phyloP scores from a whole-genome alignment of 2,329 filamentous ascomycete genomes.

The Diaporthe vaccinii region DNA sequence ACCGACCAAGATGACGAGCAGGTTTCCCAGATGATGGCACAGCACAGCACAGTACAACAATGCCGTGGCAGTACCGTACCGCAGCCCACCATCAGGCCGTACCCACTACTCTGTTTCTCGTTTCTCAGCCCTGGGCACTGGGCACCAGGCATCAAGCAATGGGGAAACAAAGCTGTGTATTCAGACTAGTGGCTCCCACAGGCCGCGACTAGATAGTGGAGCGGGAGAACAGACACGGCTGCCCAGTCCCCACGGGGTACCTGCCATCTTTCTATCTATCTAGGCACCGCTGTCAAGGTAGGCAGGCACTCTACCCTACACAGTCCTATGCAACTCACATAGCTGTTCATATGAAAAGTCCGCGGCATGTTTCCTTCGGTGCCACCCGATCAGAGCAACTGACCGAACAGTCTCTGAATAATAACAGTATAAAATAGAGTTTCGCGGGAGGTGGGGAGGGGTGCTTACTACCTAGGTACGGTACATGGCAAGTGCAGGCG shows the following conservation, averaged over 20 bases:
- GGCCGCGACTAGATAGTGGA: not conserved
- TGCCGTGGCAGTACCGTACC: not conserved
- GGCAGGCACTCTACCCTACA: not conserved
- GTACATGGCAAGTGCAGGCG: not conserved
- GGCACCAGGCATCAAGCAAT: not conserved
- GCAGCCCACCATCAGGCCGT: not conserved
- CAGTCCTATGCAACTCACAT: not conserved
- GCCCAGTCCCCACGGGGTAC: conserved; percentile 21
- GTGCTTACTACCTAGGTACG: not conserved
- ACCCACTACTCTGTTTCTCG: not conserved
- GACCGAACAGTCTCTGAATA: not conserved
- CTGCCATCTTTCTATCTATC: not conserved
- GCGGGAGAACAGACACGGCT: not conserved
- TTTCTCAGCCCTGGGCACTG: conserved; percentile 22
- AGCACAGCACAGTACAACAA: not conserved
- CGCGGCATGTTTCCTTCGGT: not conserved
- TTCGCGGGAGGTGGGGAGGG: not conserved
- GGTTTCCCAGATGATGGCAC: conserved; percentile 8
- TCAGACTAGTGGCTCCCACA: too few relatives aligned
- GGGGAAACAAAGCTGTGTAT: too few relatives aligned
- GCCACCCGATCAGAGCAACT: conserved; percentile 1
- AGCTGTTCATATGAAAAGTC: not conserved
- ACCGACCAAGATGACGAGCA: conserved; percentile 16
- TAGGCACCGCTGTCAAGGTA: not conserved
- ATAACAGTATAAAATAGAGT: conserved; percentile 6